Percentiles rank a stretch among this genome's conserved stretches.
phyloP scores from a whole-genome alignment of 1,284 basidiomycete genomes.

The Clitocybe nebularis region DNA sequence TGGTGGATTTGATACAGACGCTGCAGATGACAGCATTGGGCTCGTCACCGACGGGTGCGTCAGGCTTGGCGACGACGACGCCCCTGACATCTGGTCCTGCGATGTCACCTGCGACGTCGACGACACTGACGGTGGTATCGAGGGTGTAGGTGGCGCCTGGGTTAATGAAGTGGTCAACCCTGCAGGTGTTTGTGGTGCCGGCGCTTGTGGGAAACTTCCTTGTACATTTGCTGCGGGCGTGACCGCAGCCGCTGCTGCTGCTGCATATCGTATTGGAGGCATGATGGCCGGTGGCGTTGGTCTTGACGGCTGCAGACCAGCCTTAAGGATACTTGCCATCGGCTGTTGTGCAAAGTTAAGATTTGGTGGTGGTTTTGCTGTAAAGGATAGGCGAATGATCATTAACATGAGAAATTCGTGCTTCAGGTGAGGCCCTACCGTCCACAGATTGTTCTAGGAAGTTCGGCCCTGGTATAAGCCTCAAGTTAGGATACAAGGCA shows the following conservation, averaged over 20 bases:
- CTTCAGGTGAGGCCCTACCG: slow-evolving; percentile 25
- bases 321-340: slow-evolving; percentile 78
- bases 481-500: slow-evolving; percentile 7
- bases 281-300: slow-evolving; percentile 47
- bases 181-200: slow-evolving; percentile 52
- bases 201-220: slow-evolving; percentile 12
- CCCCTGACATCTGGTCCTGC: slow-evolving; percentile 47
- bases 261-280: slow-evolving; percentile 87
- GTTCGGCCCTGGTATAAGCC: slow-evolving; percentile 10
- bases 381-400: slow-evolving; percentile 18
- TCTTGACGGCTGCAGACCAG: slow-evolving; percentile 51
- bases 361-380: slow-evolving; percentile 74
- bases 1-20: slow-evolving; percentile 66
- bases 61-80: slow-evolving; percentile 69
- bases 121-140: slow-evolving; percentile 33
- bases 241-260: slow-evolving; percentile 87
- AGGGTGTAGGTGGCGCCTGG: slow-evolving; percentile 33
- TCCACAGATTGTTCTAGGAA: slow-evolving; percentile 45
- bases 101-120: slow-evolving; percentile 33
- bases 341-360: slow-evolving; percentile 78
- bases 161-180: slow-evolving; percentile 30
- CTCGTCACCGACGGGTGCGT: slow-evolving; percentile 78
- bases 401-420: slow-evolving; percentile 12
- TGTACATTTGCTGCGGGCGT: slow-evolving; percentile 36
- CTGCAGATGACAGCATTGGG: slow-evolving; percentile 73